Conservation (phyloP, 805 yeast genomes). For the Kluyveromyces wickerhamii region DNA sequence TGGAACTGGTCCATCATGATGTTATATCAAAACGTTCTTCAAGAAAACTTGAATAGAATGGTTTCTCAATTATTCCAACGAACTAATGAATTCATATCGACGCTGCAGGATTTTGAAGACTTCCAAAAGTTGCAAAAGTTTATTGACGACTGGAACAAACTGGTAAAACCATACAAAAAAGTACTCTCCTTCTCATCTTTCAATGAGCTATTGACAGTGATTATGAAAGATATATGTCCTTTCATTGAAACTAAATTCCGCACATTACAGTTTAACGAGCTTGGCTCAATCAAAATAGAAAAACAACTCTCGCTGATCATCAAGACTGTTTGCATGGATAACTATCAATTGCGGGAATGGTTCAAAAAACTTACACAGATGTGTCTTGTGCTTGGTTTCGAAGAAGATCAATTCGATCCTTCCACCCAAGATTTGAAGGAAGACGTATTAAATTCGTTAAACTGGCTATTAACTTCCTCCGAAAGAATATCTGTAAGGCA, state of each 20-base stretch:
- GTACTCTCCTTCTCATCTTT: slow-evolving; percentile 49
- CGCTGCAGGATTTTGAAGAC: slow-evolving; percentile 31
- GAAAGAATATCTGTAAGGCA: slow-evolving; percentile 61
- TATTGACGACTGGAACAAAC: slow-evolving; percentile 52
- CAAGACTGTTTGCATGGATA: slow-evolving; percentile 60
- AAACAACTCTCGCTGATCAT: slow-evolving; percentile 71
- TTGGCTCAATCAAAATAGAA: slow-evolving; percentile 79
- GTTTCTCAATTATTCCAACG: slow-evolving; percentile 35
- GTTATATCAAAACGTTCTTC: slow-evolving; percentile 32
- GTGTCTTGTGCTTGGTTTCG: slow-evolving; percentile 73
- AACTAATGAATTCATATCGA: slow-evolving; percentile 21
- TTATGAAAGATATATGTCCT: slow-evolving; percentile 48
- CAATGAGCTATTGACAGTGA: slow-evolving; percentile 36
- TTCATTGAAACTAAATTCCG: slow-evolving; percentile 61
- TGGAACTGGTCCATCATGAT: slow-evolving; percentile 35
- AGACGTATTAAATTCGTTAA: slow-evolving; percentile 35
- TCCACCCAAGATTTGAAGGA: slow-evolving; percentile 31
- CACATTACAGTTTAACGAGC: slow-evolving; percentile 62
- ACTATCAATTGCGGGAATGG: slow-evolving; percentile 67
- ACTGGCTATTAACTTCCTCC: slow-evolving; percentile 72
- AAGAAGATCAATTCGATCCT: slow-evolving; percentile 46
- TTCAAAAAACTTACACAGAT: slow-evolving; percentile 80
- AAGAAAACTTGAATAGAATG: slow-evolving; percentile 35
- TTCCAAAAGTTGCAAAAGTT: slow-evolving; percentile 39
- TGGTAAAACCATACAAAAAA: slow-evolving; percentile 59